These are phyloP conservation scores for Stephanocyclus meneghinianus DNA, from an alignment of 352 stramenopile species.

Conservation along the genomic window DNA sequence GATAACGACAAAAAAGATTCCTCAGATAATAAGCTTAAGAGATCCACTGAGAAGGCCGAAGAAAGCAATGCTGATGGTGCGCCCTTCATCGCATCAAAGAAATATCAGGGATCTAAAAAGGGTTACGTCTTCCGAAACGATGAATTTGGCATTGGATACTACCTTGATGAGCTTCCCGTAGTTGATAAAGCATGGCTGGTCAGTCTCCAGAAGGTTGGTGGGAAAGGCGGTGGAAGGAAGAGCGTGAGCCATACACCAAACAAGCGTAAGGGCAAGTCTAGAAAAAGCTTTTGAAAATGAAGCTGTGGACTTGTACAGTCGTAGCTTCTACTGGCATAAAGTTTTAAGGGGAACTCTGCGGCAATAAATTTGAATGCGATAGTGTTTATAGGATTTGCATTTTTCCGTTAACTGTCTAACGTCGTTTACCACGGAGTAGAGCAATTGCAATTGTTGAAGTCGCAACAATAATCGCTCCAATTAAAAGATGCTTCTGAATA, in stretches of 20 bases:
- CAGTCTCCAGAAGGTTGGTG: slow-evolving; percentile 23
- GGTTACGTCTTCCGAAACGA: slow-evolving; percentile 77
- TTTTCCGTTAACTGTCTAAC: not conserved
- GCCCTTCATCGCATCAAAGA: slow-evolving; percentile 70
- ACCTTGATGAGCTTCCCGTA: slow-evolving; percentile 68
- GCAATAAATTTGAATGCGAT: too few species aligned
- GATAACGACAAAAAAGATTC: not conserved
- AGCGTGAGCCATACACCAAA: slow-evolving; percentile 20
- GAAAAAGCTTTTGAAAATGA: slow-evolving; percentile 34
- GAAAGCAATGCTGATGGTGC: not conserved
- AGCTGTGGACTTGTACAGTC: too few species aligned
- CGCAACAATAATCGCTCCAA: not conserved
- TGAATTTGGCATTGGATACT: slow-evolving; percentile 73
- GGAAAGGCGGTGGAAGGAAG: slow-evolving; percentile 27
- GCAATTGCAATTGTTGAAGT: not conserved
- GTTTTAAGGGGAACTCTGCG: too few species aligned
- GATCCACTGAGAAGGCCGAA: slow-evolving; percentile 1
- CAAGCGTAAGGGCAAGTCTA: slow-evolving; percentile 30
- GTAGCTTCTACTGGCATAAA: too few species aligned
- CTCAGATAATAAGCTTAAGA: not conserved
- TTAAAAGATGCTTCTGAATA: not conserved
- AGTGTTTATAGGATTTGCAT: too few species aligned
- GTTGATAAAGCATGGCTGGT: slow-evolving; percentile 66
- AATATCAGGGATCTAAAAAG: slow-evolving; percentile 70
- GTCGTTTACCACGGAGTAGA: not conserved